phyloP scores from a whole-genome alignment of 345 rosid species.

The Linum trigynum region DNA sequence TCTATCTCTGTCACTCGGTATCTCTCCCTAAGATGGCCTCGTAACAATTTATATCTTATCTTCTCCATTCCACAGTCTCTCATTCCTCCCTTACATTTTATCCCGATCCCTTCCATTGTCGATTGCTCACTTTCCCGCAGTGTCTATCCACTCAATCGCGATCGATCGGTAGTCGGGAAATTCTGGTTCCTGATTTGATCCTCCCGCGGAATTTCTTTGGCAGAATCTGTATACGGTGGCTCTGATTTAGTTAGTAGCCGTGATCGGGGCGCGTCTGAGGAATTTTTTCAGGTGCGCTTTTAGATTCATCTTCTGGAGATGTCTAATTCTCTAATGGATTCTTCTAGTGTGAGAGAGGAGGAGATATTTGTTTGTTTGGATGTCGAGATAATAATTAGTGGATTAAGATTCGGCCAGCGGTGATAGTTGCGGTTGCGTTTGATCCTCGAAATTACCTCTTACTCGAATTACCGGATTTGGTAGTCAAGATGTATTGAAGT shows the following conservation, averaged over 20 bases:
- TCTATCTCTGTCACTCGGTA: background rate
- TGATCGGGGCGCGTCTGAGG: conserved; percentile 11
- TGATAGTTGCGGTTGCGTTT: background rate
- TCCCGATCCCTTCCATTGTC: conserved; percentile 17
- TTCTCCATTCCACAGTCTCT: background rate
- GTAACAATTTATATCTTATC: background rate
- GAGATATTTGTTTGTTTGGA: background rate
- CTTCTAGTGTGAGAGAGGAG: background rate
- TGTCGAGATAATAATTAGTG: background rate
- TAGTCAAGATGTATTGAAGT: background rate
- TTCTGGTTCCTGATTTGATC: background rate
- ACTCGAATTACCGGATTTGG: background rate
- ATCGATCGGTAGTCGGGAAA: too few species aligned
- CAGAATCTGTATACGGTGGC: too few species aligned
- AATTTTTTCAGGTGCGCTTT: background rate
- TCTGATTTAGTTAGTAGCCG: too few species aligned
- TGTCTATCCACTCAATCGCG: conserved; percentile 4
- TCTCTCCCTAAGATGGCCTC: conserved; percentile 1
- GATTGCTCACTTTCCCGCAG: conserved; percentile 5
- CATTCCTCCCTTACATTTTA: conserved; percentile 1
- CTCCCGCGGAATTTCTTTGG: background rate
- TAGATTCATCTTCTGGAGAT: background rate
- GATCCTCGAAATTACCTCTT: background rate
- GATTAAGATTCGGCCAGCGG: background rate
- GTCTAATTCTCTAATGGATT: too few species aligned